Base-by-base conservation (phyloP, 495 filamentous ascomycete genomes). In the Aspergillus asperescens region DNA sequence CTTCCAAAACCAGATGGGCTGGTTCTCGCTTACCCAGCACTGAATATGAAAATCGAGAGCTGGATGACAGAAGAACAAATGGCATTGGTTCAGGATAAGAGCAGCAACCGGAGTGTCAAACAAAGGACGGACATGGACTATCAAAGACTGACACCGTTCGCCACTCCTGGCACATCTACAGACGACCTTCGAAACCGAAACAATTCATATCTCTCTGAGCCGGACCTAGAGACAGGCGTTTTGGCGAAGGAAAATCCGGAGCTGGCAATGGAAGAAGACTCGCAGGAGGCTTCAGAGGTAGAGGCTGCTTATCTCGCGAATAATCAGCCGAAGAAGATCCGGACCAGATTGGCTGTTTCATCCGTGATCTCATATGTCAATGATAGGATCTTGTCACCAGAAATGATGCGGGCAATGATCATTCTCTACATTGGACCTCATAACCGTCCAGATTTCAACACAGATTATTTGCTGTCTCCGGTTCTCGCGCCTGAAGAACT, bases 1-100 rank as follows among this genome's bases (percentile, higher is more conserved):
- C 75, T 98, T 2, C 89, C 93, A 2, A 63, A 81, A 4, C 93
- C 93, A 0, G 86, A 83, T 56, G 94, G 90, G 0, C 60, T 96
- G 9, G 76, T 97, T 1, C 74, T 96, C 32, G 83, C 94, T 23
- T 98, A 98, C 62, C 93, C 93, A 1, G 82, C 82, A 0, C 73
- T 98, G 50, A 94, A 96, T 60, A 86, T 97, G 83, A 95, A 90
- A 63, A 96, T 97, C 44, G 87, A 88, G n/a, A 96, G 89, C 59
- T 98, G 93, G 93, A 96, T 98, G 90, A 89, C 86, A 0, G 94
- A 98, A 59, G 93, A 97, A 64, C 91, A 97, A 63, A 93, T 96
- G 89, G 78, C 88, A 0, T 71, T 97, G 32, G 96, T 98, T 48
- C 85, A 91, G 55, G 90, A 96, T 52, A 84, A 88, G 34, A 77